Base-by-base conservation (phyloP, 108 stramenopile genomes). In the Cyclotella cryptica region DNA sequence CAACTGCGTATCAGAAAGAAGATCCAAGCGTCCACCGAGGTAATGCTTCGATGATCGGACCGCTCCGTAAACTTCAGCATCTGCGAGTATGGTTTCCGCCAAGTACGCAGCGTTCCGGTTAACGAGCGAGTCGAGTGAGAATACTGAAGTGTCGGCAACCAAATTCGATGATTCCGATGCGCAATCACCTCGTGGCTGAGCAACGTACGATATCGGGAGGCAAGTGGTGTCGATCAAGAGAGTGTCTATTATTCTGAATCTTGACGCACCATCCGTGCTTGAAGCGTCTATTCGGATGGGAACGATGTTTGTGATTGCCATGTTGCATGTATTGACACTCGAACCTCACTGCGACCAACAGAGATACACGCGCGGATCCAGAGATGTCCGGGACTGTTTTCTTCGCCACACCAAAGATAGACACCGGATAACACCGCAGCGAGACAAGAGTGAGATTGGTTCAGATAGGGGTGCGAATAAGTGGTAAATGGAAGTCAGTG, bases 31-130 rank as follows among this genome's bases (percentile, higher is more conserved):
- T 44, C 93, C 85, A 15, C 87, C 87, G 19, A 89, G 86, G 77
- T 85, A 90, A 65, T 89, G 84, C 18, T 86, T 87, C 22, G 84
- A 81, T 40, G 89, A 81, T 43, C 89, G 79, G 28, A 75, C 81
- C 84, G 90, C 88, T 35, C 90, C 89, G 24, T 81, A 53, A 12
- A 90, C 90, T 81, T 93, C 93, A 10, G 81, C 79, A 80, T 91
- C 93, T 12, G 83, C 79, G 42, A 91, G 53, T 19, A 93, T 71
- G 11, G 85, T 68, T 46, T 91, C 70, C 0, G 93, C 86, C 44
- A 90, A 74, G 14, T 90, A 54, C 18, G 72, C 60, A 40, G 88
- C 85, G 77, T 90, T 91, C 27, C 74, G 72, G 52, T 89, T 80
- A 21, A 91, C 59, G 13, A 84, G 55, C 29, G 74, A 75, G 19